Evolutionary conservation across 345 rosid genomes (phyloP), one percentile per base, ranked within the genome.

Genomic region (Lumnitzera littorea): DNA sequence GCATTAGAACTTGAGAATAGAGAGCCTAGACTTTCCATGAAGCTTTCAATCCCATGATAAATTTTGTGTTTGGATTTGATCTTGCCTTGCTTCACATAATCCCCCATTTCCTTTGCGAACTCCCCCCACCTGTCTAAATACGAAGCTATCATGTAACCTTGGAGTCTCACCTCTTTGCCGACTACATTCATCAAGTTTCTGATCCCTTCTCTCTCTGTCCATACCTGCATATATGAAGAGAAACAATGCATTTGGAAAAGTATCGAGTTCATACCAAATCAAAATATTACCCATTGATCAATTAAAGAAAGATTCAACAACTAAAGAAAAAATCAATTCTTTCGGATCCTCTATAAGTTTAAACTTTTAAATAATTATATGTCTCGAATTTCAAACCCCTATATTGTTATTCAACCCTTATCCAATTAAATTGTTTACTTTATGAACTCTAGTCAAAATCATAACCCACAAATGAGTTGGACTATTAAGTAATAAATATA

Each of bases 101-200:
- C 61, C 58, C 60, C 71, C 71, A 76, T 78, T 24, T 78, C 69
- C 58, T 47, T 41, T 1, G 62, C 16, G 47, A 76, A 82, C 16
- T 76, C 78, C 4, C 46, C 65, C 11, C 67, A 74, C 25, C 66
- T 72, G 14, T 68, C 53, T 62, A 74, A 16, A 46, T 62, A 62
- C 5, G 81, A 64, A 46, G 56, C 69, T 46, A 76, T 12, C 69
- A 76, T 2, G 20, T 43, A 82, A 55, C 86, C 86, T 68, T 82
- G 70, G 67, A 82, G 64, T 63, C 71, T 74, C 60, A 78, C 86
- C 62, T 54, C 78, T 61, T 82, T 82, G 4, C 80, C 82, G 24
- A 82, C 72, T 46, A 66, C 55, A 56, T 82, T 78, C 51, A 82
- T 56, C 62, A 82, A 51, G 58, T 76, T 79, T 20, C 82, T 67